Percentiles rank a stretch among this genome's conserved stretches.
Conservation (phyloP, 108 stramenopile species). For the Skeletonema potamos region DNA sequence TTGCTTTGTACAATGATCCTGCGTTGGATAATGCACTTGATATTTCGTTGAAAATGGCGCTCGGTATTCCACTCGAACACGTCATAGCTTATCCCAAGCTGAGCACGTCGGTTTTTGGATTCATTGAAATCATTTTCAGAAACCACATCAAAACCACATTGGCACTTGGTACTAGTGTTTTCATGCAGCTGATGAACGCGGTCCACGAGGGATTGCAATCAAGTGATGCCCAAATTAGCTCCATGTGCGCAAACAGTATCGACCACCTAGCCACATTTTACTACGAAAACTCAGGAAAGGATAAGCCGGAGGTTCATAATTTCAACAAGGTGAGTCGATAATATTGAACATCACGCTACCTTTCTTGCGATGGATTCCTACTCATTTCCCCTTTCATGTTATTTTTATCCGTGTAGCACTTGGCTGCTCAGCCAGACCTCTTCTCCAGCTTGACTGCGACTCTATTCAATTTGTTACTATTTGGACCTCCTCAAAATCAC, state of each 20-base stretch:
- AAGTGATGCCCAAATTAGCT: constrained; percentile 86
- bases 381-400: not conserved
- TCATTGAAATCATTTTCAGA: constrained; percentile 94
- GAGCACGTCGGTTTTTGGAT: constrained; percentile 91
- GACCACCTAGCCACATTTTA: constrained; percentile 96
- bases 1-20: constrained; percentile 94
- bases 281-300: constrained; percentile 89
- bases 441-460: constrained; percentile 90
- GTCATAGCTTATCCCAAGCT: constrained; percentile 95
- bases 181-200: constrained; percentile 92
- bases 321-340: constrained; percentile 67
- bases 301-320: constrained; percentile 84
- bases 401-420: constrained; percentile 49
- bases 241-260: constrained; percentile 90
- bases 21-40: constrained; percentile 91
- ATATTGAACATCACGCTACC: not conserved
- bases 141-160: constrained; percentile 87
- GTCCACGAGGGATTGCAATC: constrained; percentile 94
- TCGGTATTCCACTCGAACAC: constrained; percentile 90
- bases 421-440: constrained; percentile 86
- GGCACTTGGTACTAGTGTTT: constrained; percentile 83
- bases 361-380: not conserved
- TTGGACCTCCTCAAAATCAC: constrained; percentile 93
- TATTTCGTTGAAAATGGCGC: constrained; percentile 84
- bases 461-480: constrained; percentile 94